Evolutionary conservation across 176 grass and related monocot genomes (phyloP).

Genomic region (Phragmites australis): DNA sequence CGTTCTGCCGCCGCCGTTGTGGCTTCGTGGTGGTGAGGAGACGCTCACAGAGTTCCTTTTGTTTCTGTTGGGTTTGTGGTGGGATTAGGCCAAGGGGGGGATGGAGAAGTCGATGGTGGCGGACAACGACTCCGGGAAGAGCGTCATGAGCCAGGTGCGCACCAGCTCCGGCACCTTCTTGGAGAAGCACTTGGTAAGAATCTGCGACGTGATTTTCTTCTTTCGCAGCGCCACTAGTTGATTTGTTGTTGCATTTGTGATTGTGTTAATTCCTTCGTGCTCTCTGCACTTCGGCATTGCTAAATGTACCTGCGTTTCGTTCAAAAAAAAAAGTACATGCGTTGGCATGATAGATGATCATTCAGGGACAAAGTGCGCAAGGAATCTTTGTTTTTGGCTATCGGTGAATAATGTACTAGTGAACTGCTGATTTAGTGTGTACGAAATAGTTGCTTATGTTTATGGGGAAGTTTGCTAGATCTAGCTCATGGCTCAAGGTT

Average conservation of each 20-base stretch:
- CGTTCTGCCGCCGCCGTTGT: neutral
- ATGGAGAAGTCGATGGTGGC: slow-evolving; percentile 72
- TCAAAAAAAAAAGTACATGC: too few species aligned
- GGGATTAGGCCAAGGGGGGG: slow-evolving; percentile 51
- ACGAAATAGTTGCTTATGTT: neutral
- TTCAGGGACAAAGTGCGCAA: neutral
- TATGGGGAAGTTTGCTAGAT: neutral
- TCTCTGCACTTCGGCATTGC: neutral
- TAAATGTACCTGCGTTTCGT: too few species aligned
- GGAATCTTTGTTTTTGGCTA: neutral
- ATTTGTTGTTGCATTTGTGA: neutral
- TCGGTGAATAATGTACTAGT: neutral
- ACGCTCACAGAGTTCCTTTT: neutral
- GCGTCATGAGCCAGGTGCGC: slow-evolving; percentile 57
- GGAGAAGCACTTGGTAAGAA: slow-evolving; percentile 54
- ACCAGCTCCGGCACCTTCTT: slow-evolving; percentile 82
- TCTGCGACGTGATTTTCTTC: neutral
- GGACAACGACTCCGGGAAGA: slow-evolving; percentile 60
- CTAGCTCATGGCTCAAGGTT: neutral
- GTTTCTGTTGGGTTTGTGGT: neutral
- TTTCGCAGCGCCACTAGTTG: neutral
- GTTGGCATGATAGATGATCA: neutral
- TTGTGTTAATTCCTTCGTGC: neutral
- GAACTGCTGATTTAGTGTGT: neutral
- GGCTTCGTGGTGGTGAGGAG: neutral